Evolutionary conservation across 1,139 yeast species (phyloP).

Genomic region (Candida tetrigidarum): DNA sequence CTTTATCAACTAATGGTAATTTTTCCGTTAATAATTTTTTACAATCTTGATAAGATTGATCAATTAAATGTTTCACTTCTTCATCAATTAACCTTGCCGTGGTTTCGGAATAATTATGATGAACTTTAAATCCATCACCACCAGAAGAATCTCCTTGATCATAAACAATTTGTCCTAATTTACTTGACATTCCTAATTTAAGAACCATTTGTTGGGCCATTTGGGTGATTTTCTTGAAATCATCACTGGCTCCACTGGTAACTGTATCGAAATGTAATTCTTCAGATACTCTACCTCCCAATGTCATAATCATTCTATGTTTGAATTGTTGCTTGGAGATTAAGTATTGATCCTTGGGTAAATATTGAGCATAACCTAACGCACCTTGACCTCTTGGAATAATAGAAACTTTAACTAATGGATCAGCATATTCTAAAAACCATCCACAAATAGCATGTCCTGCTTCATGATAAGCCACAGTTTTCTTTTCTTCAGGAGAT

Average conservation of each 20-base stretch:
- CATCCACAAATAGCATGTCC: constrained; percentile 86
- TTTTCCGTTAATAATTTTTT: constrained; percentile 58
- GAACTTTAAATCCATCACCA: constrained; percentile 56
- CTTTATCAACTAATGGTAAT: constrained; percentile 62
- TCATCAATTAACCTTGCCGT: constrained; percentile 69
- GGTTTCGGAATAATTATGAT: constrained; percentile 70
- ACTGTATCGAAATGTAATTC: constrained; percentile 78
- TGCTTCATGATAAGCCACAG: constrained; percentile 84
- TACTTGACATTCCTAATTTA: constrained; percentile 74
- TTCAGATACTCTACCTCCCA: constrained; percentile 82
- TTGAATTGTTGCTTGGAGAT: constrained; percentile 66
- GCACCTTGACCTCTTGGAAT: constrained; percentile 89
- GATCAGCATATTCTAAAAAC: constrained; percentile 75
- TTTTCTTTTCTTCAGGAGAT: constrained; percentile 71
- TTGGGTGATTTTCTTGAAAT: constrained; percentile 75
- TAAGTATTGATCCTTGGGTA: constrained; percentile 77
- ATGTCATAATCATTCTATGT: constrained; percentile 80
- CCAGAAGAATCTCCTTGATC: constrained; percentile 49
- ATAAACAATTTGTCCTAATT: constrained; percentile 64
- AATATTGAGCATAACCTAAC: constrained; percentile 79
- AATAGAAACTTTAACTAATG: constrained; percentile 76
- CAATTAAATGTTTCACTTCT: constrained; percentile 67
- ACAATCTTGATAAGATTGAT: constrained; percentile 57
- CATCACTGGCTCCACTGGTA: constrained; percentile 83
- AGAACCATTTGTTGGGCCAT: constrained; percentile 83